Evolutionary conservation across 805 yeast species (phyloP), one percentile per base, ranked within the genome.

Genomic region (Saccharomyces kudriavzevii): DNA sequence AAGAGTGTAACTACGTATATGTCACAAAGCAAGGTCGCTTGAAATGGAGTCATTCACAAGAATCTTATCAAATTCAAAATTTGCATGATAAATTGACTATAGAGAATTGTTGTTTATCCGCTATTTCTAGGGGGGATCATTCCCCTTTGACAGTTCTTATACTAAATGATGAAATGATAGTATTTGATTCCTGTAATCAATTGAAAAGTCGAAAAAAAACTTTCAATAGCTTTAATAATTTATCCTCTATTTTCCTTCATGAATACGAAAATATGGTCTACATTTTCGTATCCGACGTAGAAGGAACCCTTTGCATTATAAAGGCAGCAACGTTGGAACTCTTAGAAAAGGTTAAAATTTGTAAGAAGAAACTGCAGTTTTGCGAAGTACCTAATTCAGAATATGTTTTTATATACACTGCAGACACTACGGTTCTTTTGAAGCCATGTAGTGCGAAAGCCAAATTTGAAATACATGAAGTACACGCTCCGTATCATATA

Each of bases 281-380:
- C 25, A 40, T 58, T 24, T 26, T 63, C 17, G 26, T 61, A 17
- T 53, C 64, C 5, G 65, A 61, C 43, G 49, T 56, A 26, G 53
- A 58, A 43, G 66, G 68, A 11, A 52, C 49, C 10, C 31, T 62
- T 17, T 54, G 49, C 48, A 45, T 57, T 3, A 40, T 62, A 8
- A 59, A 57, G 48, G 22, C 40, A 14, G 17, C 45, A 1, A 40
- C 47, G 8, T 52, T 52, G 2, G 45, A 50, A 9, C 30, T 55
- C 1, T 17, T 45, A 3, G 52, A 52, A 17, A 25, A 45, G 27
- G 22, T 49, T 3, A 56, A 53, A 25, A 30, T 62, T 11, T 56
- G 54, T 10, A 53, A 52, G 6, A 51, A 56, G 24, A 49, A 45
- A 24, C 49, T 52, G 8, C 46, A 49, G 5, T 46, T 58, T 14